Base-by-base conservation (phyloP, 2,329 filamentous ascomycete species). In the Apiospora koreana region DNA sequence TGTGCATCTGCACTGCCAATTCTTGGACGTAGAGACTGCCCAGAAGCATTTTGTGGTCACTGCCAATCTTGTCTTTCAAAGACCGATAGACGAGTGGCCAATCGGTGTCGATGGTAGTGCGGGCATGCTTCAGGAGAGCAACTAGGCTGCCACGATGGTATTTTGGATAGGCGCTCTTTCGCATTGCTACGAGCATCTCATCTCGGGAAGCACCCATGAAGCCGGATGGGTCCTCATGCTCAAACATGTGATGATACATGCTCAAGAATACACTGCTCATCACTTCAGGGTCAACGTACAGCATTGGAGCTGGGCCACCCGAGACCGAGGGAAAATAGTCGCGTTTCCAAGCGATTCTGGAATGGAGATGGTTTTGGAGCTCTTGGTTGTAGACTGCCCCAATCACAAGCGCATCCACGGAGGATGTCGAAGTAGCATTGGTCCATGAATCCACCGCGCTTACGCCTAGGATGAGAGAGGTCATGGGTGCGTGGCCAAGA, bases 391-490 rank as follows among this genome's bases (percentile, higher is more conserved):
- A 64, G 67, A 76, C 74, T 14, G 75, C 48, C 0, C 73, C 73
- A 1, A 82, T 45, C 5, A 83, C 71, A 1, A 83, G 65, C 68
- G 86, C 83, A 65, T 85, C 81, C 1, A 81, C 78, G 50, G 77
- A 79, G 1, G 83, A 83, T 5, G 80, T 76, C 3, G 77, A 74
- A 18, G 82, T 85, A 8, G 83, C 75, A 73, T 87, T 86, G 2
- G 86, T 86, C 82, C 82, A 87, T 74, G 83, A 85, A 72, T 87
- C 84, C 9, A 84, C 77, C 0, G 84, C 83, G 0, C 76, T 80
- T 42, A 91, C 73, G 0, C 87, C 88, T 3, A 90, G 76, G 0
- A 91, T 76, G 8, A 86, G 72, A 2, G 85, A 83, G 6, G 89
- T 74, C 0, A 84, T 85, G 0, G 81, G 76, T 0, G 84, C 80